Conservation (phyloP, 2,329 filamentous ascomycete genomes). For the Hymenoscyphus albidus region DNA sequence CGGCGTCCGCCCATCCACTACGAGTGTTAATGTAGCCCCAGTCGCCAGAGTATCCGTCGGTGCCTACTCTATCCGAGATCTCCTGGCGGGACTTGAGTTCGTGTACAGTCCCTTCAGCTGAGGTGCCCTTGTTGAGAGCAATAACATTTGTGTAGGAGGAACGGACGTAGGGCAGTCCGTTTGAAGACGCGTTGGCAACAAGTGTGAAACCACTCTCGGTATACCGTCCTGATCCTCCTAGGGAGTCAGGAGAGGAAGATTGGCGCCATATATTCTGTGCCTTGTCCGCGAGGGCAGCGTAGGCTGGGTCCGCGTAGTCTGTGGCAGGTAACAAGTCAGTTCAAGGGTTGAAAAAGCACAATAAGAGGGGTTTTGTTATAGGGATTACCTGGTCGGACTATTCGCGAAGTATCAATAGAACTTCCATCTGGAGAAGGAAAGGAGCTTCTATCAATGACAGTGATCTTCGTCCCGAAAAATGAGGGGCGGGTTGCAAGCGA, state of each 20-base stretch:
- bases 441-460: conserved; percentile 54
- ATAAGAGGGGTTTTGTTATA: neutral
- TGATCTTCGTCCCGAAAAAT: conserved; percentile 50
- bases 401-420: conserved; percentile 60
- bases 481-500: conserved; percentile 61
- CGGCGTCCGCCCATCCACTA: conserved; percentile 79
- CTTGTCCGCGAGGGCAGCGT: conserved; percentile 67
- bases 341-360: neutral
- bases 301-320: conserved; percentile 79
- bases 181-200: conserved; percentile 47
- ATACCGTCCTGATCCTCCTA: conserved; percentile 65
- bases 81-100: conserved; percentile 44
- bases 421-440: conserved; percentile 59
- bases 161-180: conserved; percentile 49
- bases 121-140: conserved; percentile 33
- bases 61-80: conserved; percentile 45
- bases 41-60: conserved; percentile 51
- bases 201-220: conserved; percentile 66
- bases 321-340: conserved; percentile 26
- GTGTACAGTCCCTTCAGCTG: conserved; percentile 27
- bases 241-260: conserved; percentile 40
- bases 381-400: conserved; percentile 45
- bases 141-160: conserved; percentile 59
- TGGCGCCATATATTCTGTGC: conserved; percentile 69
- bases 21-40: conserved; percentile 70